Evolutionary conservation across 192 early-diverging fungal species (phyloP).

Genomic region (Podila clonocystis): DNA sequence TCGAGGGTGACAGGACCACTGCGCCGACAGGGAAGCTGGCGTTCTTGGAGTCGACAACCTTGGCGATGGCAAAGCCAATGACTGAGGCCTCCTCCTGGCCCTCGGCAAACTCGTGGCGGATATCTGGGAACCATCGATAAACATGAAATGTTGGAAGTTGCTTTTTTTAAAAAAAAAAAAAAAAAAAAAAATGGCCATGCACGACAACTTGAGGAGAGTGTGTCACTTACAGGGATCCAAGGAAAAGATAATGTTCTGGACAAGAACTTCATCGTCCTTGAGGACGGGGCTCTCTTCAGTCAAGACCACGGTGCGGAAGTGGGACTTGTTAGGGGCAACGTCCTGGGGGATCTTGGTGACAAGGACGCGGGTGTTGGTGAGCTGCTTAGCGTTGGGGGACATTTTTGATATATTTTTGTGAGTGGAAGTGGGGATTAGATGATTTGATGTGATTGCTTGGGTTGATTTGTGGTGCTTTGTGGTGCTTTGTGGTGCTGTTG

Average conservation of each 20-base stretch:
- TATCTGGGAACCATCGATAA: neutral
- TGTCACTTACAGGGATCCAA: constrained; percentile 18
- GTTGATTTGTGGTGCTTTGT: constrained; percentile 2
- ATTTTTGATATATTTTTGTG: neutral
- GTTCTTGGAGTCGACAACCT: constrained; percentile 25
- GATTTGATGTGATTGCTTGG: neutral
- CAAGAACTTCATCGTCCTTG: constrained; percentile 15
- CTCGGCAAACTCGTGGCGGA: neutral
- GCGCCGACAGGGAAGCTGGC: constrained; percentile 25
- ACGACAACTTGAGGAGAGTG: neutral
- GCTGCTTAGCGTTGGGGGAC: neutral
- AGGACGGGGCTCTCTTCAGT: constrained; percentile 30
- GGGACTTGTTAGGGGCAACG: neutral
- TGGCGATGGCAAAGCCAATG: constrained; percentile 10
- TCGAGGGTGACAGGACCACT: constrained; percentile 25
- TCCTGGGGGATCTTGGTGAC: neutral
- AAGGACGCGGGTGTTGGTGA: constrained; percentile 32
- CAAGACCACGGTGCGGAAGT: constrained; percentile 7
- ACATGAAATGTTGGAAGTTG: neutral
- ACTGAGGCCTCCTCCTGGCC: constrained; percentile 2
- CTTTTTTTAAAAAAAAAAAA: neutral
- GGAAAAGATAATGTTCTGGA: constrained; percentile 10
- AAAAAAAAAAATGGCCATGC: no score
- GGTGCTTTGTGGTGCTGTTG: neutral
- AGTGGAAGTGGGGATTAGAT: neutral